Evolutionary conservation across 495 filamentous ascomycete species (phyloP), one percentile per base, ranked within the genome.

Genomic region (Hypomontagnella monticulosa): DNA sequence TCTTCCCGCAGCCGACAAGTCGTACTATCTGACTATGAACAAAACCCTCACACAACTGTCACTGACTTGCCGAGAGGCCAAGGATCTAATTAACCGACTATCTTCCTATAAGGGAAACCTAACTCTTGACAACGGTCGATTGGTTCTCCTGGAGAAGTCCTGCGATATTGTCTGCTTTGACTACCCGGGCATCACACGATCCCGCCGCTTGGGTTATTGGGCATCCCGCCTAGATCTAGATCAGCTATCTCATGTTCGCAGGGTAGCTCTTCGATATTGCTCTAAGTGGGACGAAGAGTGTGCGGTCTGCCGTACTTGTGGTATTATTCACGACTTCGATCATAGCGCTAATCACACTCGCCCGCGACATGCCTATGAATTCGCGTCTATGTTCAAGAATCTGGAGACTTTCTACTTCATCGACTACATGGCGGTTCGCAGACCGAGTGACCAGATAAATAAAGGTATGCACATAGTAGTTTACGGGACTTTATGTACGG

Each of bases 341-440:
- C 73, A 57, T 7, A 49, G 60, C 16, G 69, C 72, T 36, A 57
- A 57, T 12, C 27, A 58, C 23, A 51, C 61, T 1, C 63, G 62
- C 33, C 73, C 73, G 3, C 58, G 50, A 16, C 71, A 74, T 30
- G 67, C 67, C 2, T 74, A 67, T 54, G 63, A 75, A 53, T 74
- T 75, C 23, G 69, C 72, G 7, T 67, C 73, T 12, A 27, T 73
- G n/a, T 73, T 74, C 61, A 70, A 71, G 30, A 73, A 74, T 23
- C 59, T 75, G 16, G 67, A 72, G 37, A 61, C 64, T 1, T 75
- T 75, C 56, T 74, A 74, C 43, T 75, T 75, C 33, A 61, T 75
- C 36, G 73, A 75, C 46, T 75, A 67, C 14, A 41, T 75, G 10
- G 66, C 72, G 4, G 16, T 72, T 32, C 73, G 71, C 14, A 71